Percentiles rank a stretch among this genome's conserved stretches.
These are phyloP conservation scores for Pontederia crassipes DNA, from an alignment of 176 grass and related monocot species.

Conservation along the genomic window DNA sequence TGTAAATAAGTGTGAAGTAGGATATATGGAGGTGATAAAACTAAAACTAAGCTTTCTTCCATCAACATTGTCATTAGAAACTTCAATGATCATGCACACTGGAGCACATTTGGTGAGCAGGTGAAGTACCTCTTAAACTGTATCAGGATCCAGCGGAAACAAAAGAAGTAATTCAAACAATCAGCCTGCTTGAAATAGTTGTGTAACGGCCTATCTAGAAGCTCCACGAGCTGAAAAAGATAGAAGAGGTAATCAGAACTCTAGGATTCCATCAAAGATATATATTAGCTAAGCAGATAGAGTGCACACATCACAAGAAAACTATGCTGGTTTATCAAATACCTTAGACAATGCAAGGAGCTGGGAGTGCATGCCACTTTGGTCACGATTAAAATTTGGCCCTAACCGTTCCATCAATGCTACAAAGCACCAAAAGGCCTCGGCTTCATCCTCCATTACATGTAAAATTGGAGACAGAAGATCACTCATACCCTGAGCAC, in stretches of 20 bases:
- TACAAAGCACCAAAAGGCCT: slow-evolving; percentile 96
- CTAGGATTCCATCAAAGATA: background rate
- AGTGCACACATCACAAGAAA: no score
- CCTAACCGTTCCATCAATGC: slow-evolving; percentile 89
- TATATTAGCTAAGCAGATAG: background rate
- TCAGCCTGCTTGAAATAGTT: slow-evolving; percentile 86
- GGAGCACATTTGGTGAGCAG: background rate
- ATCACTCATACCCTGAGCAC: slow-evolving; percentile 91
- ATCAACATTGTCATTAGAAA: background rate
- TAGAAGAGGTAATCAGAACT: background rate
- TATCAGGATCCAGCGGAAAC: slow-evolving; percentile 99
- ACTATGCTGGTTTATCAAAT: slow-evolving; percentile 1
- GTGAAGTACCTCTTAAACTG: slow-evolving; percentile 84
- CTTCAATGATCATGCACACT: background rate
- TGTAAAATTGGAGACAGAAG: slow-evolving; percentile 75
- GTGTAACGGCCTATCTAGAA: slow-evolving; percentile 70
- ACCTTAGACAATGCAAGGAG: slow-evolving; percentile 91
- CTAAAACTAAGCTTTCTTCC: no score
- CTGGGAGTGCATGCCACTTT: slow-evolving; percentile 99
- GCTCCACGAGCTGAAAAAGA: slow-evolving; percentile 65
- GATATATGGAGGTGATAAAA: no score
- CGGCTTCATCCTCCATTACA: slow-evolving; percentile 83
- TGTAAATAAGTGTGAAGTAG: no score
- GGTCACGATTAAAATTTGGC: slow-evolving; percentile 96
- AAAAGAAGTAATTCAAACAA: slow-evolving; percentile 98